These are phyloP conservation scores for Auriscalpium microsporum DNA, from an alignment of 768 basidiomycete species.

Conservation along the genomic window DNA sequence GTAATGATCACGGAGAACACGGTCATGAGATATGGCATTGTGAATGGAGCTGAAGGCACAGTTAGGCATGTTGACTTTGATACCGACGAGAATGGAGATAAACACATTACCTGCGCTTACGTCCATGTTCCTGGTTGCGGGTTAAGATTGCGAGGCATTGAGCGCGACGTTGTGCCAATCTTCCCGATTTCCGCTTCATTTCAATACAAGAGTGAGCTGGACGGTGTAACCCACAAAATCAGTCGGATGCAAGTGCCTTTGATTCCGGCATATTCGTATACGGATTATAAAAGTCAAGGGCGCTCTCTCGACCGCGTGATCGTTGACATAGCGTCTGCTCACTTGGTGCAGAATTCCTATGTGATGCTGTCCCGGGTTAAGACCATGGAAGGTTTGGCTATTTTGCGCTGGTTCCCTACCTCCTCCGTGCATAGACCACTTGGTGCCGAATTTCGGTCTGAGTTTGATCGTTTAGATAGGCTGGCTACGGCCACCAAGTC, in stretches of 20 bases:
- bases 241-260: neutral
- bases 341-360: neutral
- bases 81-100: neutral
- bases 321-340: neutral
- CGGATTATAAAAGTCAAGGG: neutral
- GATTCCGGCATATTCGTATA: neutral
- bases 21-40: neutral
- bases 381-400: neutral
- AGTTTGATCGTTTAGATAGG: neutral
- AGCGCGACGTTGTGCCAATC: neutral
- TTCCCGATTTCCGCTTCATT: neutral
- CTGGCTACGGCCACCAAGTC: neutral
- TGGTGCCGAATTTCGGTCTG: neutral
- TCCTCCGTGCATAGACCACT: neutral
- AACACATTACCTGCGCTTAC: neutral
- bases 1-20: neutral
- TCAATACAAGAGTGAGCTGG: neutral
- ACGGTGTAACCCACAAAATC: neutral
- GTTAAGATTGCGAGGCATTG: neutral
- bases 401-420: neutral
- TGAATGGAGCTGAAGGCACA: neutral
- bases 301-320: neutral
- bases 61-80: neutral
- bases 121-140: neutral
- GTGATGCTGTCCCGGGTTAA: neutral